These are phyloP conservation scores for Teunomyces barrocoloradensis DNA, from an alignment of 805 yeast genomes.

Conservation along the genomic window DNA sequence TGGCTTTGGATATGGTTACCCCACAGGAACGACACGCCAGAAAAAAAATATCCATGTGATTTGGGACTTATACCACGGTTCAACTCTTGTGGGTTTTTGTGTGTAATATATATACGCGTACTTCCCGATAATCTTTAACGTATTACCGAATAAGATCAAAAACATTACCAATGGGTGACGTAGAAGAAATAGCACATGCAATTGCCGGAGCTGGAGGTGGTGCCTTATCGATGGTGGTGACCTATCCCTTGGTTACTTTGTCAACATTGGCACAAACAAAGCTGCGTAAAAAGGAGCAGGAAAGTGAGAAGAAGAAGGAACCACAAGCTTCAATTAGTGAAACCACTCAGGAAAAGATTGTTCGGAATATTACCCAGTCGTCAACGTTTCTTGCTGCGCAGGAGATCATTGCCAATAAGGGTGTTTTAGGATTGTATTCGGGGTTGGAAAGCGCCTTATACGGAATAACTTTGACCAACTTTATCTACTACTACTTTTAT, in stretches of 20 bases:
- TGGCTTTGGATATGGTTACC: background rate
- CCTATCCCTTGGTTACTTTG: constrained; percentile 85
- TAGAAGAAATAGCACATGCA: constrained; percentile 75
- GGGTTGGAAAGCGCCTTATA: constrained; percentile 86
- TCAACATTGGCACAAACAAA: constrained; percentile 87
- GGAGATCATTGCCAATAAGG: constrained; percentile 54
- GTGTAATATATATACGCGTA: constrained; percentile 5
- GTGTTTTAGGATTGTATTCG: constrained; percentile 68
- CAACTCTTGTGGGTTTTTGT: background rate
- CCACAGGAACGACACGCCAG: background rate
- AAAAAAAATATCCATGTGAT: constrained; percentile 1
- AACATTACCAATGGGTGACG: constrained; percentile 25
- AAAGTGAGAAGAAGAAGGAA: constrained; percentile 6
- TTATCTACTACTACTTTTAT: constrained; percentile 87
- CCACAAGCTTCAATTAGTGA: constrained; percentile 12
- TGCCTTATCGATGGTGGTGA: constrained; percentile 77
- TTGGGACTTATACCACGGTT: constrained; percentile 10
- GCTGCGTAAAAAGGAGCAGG: constrained; percentile 21
- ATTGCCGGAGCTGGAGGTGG: constrained; percentile 94
- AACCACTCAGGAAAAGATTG: constrained; percentile 15
- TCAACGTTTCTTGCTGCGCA: constrained; percentile 27
- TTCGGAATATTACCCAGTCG: constrained; percentile 12
- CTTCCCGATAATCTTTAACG: background rate
- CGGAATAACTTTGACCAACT: constrained; percentile 84
- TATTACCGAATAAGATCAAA: background rate